Percentiles rank a stretch among this genome's conserved stretches.
Conservation (phyloP, 2,329 filamentous ascomycete species). For the Emmonsia crescens region DNA sequence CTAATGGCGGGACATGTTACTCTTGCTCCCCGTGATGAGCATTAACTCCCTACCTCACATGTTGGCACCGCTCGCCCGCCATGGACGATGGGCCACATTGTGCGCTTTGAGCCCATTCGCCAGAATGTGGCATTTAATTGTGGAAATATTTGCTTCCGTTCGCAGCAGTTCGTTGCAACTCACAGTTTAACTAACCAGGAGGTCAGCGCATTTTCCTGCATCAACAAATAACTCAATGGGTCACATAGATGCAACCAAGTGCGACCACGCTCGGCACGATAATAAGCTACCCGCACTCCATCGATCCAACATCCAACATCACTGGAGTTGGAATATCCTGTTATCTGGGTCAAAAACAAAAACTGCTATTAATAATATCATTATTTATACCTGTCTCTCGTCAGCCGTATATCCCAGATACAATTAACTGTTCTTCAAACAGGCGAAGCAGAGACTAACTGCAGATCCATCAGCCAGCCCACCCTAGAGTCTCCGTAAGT, state of each 20-base stretch:
- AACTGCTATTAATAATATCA: neutral
- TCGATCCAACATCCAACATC: neutral
- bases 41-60: neutral
- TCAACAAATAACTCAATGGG: neutral
- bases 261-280: neutral
- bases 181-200: neutral
- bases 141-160: neutral
- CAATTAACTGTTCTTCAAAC: neutral
- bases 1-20: neutral
- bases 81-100: neutral
- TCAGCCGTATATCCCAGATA: neutral
- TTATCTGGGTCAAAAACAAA: neutral
- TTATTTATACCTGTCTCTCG: neutral
- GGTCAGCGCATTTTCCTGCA: neutral
- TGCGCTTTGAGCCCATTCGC: neutral
- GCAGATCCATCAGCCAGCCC: neutral
- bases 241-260: neutral
- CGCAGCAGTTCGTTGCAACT: constrained; percentile 3
- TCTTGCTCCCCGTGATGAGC: neutral
- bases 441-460: neutral
- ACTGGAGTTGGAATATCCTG: neutral
- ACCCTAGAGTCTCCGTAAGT: neutral
- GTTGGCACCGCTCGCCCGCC: neutral
- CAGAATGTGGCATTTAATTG: neutral
- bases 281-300: neutral